A percentile compares a stretch with the other conserved stretches of the same genome.
These are phyloP conservation scores for Aureobasidium sp. DNA, from an alignment of 2,329 filamentous ascomycete genomes.

Conservation along the genomic window DNA sequence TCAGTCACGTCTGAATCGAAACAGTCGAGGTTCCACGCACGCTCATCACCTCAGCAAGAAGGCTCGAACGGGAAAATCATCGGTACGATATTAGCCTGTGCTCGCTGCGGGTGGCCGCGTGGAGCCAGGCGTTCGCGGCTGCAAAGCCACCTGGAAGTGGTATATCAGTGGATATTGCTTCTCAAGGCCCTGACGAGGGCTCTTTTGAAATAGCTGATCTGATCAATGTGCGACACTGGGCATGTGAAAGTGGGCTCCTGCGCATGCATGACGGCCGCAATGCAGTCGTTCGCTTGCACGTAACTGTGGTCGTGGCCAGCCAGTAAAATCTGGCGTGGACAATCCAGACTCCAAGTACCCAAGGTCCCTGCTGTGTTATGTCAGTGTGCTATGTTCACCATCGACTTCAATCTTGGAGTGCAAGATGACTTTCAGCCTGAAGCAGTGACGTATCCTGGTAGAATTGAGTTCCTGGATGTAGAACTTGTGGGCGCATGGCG, in stretches of 20 bases:
- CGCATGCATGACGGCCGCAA: neutral
- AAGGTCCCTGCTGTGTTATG: neutral
- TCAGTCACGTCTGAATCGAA: neutral
- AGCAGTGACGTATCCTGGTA: neutral
- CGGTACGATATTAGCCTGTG: conserved; percentile 8
- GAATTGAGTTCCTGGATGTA: no score
- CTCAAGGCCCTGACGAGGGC: neutral
- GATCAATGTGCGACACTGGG: neutral
- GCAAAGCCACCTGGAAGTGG: neutral
- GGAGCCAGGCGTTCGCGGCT: conserved; percentile 6
- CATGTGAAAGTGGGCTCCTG: conserved; percentile 5
- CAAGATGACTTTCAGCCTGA: neutral
- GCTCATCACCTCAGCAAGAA: conserved; percentile 1
- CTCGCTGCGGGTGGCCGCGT: conserved; percentile 2
- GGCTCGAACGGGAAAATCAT: neutral
- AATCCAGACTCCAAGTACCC: neutral
- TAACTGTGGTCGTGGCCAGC: neutral
- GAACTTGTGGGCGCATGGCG: neutral
- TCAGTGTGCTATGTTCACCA: neutral
- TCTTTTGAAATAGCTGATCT: neutral
- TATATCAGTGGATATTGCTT: neutral
- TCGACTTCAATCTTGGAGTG: neutral
- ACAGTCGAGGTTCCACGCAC: conserved; percentile 1
- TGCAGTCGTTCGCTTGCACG: conserved; percentile 6
- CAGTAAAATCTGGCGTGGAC: neutral